These are phyloP conservation scores for Boletus barrowsii DNA, from an alignment of 768 basidiomycete species.

Conservation along the genomic window DNA sequence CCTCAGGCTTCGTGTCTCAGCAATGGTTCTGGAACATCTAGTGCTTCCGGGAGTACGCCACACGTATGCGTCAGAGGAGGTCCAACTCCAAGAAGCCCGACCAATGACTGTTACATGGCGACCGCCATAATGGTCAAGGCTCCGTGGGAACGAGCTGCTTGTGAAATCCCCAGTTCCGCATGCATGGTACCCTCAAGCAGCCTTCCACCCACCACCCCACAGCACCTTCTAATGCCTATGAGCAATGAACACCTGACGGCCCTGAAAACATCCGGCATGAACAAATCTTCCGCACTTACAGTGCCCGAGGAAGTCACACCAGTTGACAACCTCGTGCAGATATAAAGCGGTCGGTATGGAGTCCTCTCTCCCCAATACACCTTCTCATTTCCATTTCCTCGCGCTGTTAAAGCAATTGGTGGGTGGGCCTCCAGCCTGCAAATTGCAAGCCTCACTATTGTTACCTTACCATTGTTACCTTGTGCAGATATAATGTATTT, in stretches of 20 bases:
- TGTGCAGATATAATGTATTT: not conserved
- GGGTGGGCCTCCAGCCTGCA: not conserved
- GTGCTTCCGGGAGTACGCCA: no score
- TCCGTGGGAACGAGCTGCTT: not conserved
- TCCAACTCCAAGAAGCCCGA: not conserved
- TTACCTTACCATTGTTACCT: not conserved
- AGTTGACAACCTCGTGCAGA: not conserved
- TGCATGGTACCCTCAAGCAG: not conserved
- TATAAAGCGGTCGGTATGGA: not conserved
- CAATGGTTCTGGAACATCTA: no score
- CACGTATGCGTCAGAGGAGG: no score
- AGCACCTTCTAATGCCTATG: not conserved
- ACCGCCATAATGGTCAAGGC: not conserved
- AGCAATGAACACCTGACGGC: not conserved
- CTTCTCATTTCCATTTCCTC: not conserved
- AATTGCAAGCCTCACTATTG: not conserved
- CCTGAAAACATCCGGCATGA: not conserved
- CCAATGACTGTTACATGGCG: not conserved
- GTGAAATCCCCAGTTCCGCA: not conserved
- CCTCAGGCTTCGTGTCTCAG: not conserved
- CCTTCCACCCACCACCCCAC: no score
- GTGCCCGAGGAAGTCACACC: no score
- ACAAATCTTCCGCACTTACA: no score
- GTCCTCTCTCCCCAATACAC: not conserved
- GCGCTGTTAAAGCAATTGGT: not conserved